Evolutionary conservation across 1,284 basidiomycete genomes (phyloP), one percentile per base, ranked within the genome.

Genomic region (Exobasidium cylindrosporum): DNA sequence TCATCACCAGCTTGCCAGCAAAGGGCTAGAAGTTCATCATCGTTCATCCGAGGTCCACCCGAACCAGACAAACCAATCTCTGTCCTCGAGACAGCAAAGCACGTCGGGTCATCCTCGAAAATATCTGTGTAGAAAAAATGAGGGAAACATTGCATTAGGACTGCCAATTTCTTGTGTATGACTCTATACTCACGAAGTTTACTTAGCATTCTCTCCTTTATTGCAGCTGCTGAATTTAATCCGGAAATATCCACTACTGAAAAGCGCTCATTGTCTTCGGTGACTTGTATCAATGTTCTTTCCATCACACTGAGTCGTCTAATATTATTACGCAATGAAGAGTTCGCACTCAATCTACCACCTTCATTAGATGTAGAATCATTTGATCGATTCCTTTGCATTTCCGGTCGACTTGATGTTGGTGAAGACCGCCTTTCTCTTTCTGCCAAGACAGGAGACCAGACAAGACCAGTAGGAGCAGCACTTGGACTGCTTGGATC

Each of bases 231-330:
- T 1, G 71, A 69, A 35, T 70, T 65, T 7, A 76, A 63, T 26
- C 76, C 74, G 2, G 76, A 73, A 23, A 79, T 72, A 54, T 78
- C 77, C 23, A 79, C 76, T 26, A 79, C 77, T 4, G 76, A 66
- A 55, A 79, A 79, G 24, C 75, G 62, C 46, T 79, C 77, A 56
- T 79, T 79, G 69, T 79, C 77, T 32, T 74, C 72, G 28, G 77
- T 79, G 30, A 78, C 77, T 54, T 78, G 76, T 31, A 79, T 79
- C 14, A 77, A 64, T 7, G 76, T 72, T 21, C 69, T 64, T 26
- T 65, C 69, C 24, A 60, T 55, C 13, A 46, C 56, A 40, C 40
- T 47, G n/a, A 44, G 35, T 7, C 44, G 13, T 32, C 28, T 29
- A 14, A 23, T 30, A 47, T 35, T 29, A 11, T 14, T 11, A 10